These are phyloP conservation scores for Rhazya stricta DNA, from an alignment of 257 asterid genomes.

Conservation along the genomic window DNA sequence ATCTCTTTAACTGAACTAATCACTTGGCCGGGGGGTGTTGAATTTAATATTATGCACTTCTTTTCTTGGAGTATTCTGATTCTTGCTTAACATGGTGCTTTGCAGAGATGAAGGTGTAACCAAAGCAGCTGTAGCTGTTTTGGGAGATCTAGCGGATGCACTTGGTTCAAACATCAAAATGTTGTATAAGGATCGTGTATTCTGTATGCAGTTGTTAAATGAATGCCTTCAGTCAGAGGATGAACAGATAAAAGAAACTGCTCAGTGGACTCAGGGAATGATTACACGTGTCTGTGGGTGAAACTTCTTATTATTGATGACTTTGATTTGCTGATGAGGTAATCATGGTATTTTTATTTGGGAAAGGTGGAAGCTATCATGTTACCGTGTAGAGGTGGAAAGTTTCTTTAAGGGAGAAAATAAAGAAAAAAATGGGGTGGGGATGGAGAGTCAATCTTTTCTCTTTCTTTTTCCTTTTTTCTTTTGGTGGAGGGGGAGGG, in stretches of 20 bases:
- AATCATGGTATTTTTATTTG: conserved; percentile 2
- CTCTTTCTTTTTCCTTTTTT: neutral
- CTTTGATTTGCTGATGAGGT: neutral
- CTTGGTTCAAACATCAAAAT: conserved; percentile 60
- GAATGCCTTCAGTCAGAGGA: conserved; percentile 85
- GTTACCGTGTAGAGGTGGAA: neutral
- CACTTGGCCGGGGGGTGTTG: neutral
- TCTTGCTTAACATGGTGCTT: conserved; percentile 5
- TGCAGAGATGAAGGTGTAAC: conserved; percentile 72
- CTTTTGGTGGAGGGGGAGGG: conserved; percentile 1
- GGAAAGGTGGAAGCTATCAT: neutral
- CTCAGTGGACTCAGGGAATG: conserved; percentile 86
- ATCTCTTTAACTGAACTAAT: neutral
- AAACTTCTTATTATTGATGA: conserved; percentile 9
- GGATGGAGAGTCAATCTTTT: neutral
- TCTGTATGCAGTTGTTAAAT: conserved; percentile 44
- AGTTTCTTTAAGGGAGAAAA: neutral
- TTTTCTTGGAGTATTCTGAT: conserved; percentile 5
- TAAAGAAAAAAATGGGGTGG: neutral
- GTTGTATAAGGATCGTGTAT: conserved; percentile 46
- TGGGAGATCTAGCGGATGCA: conserved; percentile 91
- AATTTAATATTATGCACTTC: neutral
- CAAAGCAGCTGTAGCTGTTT: conserved; percentile 75
- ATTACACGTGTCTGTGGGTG: conserved; percentile 62
- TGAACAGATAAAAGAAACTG: conserved; percentile 75